A percentile compares a stretch with the other conserved stretches of the same genome.
Conservation (phyloP, 352 stramenopile genomes). For the Phytophthora cryptogea region DNA sequence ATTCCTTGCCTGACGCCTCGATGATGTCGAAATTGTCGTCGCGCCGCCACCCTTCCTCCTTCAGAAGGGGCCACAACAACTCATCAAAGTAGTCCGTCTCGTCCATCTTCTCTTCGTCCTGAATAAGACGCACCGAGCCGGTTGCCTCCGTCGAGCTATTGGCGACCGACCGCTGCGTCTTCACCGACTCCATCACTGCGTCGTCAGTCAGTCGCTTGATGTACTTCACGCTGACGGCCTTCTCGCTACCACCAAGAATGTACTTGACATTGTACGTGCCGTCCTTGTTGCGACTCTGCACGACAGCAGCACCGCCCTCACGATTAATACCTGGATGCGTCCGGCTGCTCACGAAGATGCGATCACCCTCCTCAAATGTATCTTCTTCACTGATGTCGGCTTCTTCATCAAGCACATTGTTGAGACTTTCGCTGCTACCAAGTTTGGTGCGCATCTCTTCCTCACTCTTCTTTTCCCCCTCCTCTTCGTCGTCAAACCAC, state of each 20-base stretch:
- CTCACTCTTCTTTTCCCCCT: slow-evolving; percentile 27
- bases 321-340: slow-evolving; percentile 85
- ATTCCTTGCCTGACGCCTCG: slow-evolving; percentile 46
- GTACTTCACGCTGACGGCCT: slow-evolving; percentile 60
- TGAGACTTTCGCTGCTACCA: slow-evolving; percentile 2
- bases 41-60: slow-evolving; percentile 71
- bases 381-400: slow-evolving; percentile 48
- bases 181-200: slow-evolving; percentile 76
- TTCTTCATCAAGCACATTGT: slow-evolving; percentile 8
- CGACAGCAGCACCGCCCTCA: slow-evolving; percentile 59
- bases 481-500: slow-evolving; percentile 43
- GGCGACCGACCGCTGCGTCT: slow-evolving; percentile 38
- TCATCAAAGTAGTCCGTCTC: slow-evolving; percentile 80
- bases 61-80: slow-evolving; percentile 78
- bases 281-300: slow-evolving; percentile 61
- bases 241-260: slow-evolving; percentile 77
- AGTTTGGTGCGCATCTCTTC: slow-evolving; percentile 6
- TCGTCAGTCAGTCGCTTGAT: slow-evolving; percentile 73
- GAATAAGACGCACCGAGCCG: slow-evolving; percentile 28
- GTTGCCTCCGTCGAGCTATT: slow-evolving; percentile 32
- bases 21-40: slow-evolving; percentile 57
- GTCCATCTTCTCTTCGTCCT: slow-evolving; percentile 49
- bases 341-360: slow-evolving; percentile 75
- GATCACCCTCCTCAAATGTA: slow-evolving; percentile 59
- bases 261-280: slow-evolving; percentile 87